Evolutionary conservation across 148 eudicot genomes (phyloP), one percentile per base, ranked within the genome.

Genomic region (Fagopyrum homotropicum): DNA sequence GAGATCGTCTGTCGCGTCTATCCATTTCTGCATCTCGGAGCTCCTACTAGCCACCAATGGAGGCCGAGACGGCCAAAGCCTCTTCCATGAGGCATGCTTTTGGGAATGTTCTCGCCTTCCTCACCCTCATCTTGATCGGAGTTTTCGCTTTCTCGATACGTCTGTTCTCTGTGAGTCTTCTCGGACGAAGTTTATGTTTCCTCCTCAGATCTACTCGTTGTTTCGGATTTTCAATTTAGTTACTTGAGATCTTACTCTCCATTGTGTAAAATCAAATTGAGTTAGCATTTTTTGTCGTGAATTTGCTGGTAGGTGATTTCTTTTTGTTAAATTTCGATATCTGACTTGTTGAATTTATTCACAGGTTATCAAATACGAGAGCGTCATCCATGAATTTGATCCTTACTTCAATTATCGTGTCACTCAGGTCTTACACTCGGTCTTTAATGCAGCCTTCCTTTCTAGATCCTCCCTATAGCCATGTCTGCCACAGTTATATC

Each of bases 141-240:
- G 82, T 91, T 57, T 89, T 93, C 74, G 93, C 98, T 9, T 93
- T 93, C 85, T 89, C 98, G 86, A 93, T 91, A 89, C 98, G 98
- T 72, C 86, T 93, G 10, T 93, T 93, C 81, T 93, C 98, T 22
- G 98, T 92, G 77, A 81, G 61, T 40, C 35, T 56, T 45, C 35
- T 69, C 8, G 1, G 12, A 26, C 66, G 35, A 60, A 60, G 8
- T 60, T 17, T 17, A 17, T 72, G 47, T 15, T 43, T 81, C 22
- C 35, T 12, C 14, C 40, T 40, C 74, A 77, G 86, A 88, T 83
- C 85, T 35, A 68, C 35, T 63, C 30, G 4, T 72, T 74, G 45
- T 52, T 52, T 30, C 16, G 72, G 26, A 59, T 59, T 26, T 9
- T 61, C 44, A 61, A 61, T 4, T 29, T 15, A 61, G 15, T 61